phyloP scores from a whole-genome alignment of 176 grass and related monocot species.

The Alloteropsis semialata region DNA sequence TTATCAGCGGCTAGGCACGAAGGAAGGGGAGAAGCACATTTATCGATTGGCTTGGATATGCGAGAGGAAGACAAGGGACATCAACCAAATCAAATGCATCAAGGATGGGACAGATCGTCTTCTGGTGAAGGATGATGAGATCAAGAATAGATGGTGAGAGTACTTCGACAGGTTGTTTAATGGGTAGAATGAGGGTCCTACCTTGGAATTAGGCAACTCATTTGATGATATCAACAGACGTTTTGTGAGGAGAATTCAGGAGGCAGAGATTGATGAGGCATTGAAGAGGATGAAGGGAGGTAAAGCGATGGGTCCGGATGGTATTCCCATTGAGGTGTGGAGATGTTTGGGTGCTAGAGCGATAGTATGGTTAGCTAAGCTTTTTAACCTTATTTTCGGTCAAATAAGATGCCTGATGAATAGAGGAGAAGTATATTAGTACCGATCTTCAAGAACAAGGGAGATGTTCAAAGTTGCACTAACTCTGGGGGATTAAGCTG shows the following conservation, averaged over 20 bases:
- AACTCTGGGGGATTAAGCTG: not conserved
- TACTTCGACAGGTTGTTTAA: not conserved
- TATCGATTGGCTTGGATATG: too few relatives aligned
- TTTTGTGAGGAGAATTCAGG: not conserved
- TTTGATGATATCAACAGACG: not conserved
- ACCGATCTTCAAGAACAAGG: not conserved
- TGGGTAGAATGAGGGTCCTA: too few relatives aligned
- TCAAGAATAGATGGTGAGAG: not conserved
- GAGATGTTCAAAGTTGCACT: not conserved
- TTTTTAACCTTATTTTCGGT: not conserved
- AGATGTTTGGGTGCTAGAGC: not conserved
- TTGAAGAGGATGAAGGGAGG: not conserved
- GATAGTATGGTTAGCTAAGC: not conserved
- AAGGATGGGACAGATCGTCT: not conserved
- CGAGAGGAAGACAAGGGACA: not conserved
- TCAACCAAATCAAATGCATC: not conserved
- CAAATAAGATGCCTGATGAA: not conserved
- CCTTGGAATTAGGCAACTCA: not conserved
- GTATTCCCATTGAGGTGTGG: not conserved
- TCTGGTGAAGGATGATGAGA: not conserved
- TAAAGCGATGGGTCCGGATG: not conserved
- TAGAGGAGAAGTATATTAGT: not conserved
- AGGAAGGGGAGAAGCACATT: too few relatives aligned
- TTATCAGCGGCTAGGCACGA: too few relatives aligned
- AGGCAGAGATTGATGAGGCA: not conserved